Evolutionary conservation across 2,329 filamentous ascomycete genomes (phyloP).

Genomic region (Furcasterigmium furcatum): DNA sequence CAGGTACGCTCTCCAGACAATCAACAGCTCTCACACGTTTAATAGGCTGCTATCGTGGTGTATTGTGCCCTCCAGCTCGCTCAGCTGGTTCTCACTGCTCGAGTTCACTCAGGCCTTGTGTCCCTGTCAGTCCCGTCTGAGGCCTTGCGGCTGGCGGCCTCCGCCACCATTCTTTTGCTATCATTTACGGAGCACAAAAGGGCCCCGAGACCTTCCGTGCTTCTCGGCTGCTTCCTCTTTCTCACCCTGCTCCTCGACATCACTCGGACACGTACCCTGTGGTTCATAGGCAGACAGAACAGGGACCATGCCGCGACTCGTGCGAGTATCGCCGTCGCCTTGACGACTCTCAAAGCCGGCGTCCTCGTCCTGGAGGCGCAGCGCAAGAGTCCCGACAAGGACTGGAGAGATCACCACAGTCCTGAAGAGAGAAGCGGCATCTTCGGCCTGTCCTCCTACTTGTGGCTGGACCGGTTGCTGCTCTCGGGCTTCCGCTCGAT

Average conservation of each 20-base stretch:
- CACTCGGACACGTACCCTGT: constrained; percentile 37
- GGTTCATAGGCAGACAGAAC: constrained; percentile 19
- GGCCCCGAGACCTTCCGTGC: constrained; percentile 34
- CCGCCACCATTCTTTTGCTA: constrained; percentile 17
- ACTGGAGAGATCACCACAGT: constrained; percentile 33
- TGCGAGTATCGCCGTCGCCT: constrained; percentile 8
- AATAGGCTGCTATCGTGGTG: constrained; percentile 13
- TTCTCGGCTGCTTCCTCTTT: constrained; percentile 37
- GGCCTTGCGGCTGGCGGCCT: constrained; percentile 22
- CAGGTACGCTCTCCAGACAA: background rate
- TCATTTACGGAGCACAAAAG: constrained; percentile 25
- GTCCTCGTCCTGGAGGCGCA: constrained; percentile 34
- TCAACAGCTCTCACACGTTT: too few species aligned
- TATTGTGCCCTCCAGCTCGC: constrained; percentile 26
- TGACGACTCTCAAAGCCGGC: constrained; percentile 23
- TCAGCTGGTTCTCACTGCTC: constrained; percentile 23
- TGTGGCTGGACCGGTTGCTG: constrained; percentile 32
- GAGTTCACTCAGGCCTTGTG: constrained; percentile 10
- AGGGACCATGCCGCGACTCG: too few species aligned
- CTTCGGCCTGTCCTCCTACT: constrained; percentile 24
- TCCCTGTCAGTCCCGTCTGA: constrained; percentile 22
- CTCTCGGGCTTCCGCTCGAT: constrained; percentile 26
- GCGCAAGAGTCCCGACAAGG: constrained; percentile 33
- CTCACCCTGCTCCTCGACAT: constrained; percentile 40
- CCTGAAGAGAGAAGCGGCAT: constrained; percentile 31